A percentile compares a stretch with the other conserved stretches of the same genome.
phyloP scores from a whole-genome alignment of 2,329 filamentous ascomycete genomes.

The Penicillium janthinellum region DNA sequence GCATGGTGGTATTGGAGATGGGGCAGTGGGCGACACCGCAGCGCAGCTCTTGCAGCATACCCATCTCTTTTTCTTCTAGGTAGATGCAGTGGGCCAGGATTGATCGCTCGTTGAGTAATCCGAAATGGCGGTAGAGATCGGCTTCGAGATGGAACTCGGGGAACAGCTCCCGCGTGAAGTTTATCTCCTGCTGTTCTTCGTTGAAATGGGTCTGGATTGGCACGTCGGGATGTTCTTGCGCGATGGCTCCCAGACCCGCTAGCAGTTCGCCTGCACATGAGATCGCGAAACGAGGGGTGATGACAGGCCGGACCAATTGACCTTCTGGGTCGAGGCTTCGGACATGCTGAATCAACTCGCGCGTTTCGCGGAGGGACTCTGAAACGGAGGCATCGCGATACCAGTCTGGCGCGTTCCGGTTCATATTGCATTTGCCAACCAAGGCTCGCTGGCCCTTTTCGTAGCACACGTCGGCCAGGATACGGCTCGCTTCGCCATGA shows the following conservation, averaged over 20 bases:
- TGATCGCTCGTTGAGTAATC: constrained; percentile 56
- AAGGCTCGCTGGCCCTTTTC: constrained; percentile 38
- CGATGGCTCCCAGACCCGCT: constrained; percentile 57
- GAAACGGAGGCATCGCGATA: constrained; percentile 52
- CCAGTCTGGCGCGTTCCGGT: constrained; percentile 51
- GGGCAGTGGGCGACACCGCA: constrained; percentile 68
- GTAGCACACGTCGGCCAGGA: constrained; percentile 38
- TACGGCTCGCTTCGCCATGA: constrained; percentile 33
- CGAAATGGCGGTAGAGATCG: constrained; percentile 60
- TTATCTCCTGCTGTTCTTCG: constrained; percentile 63
- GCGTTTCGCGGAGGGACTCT: constrained; percentile 55
- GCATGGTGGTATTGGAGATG: constrained; percentile 62
- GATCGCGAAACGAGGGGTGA: constrained; percentile 65
- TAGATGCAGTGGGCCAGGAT: constrained; percentile 70
- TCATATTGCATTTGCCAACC: constrained; percentile 43
- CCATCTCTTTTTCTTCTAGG: constrained; percentile 60
- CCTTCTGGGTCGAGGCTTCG: constrained; percentile 48
- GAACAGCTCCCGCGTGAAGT: constrained; percentile 58
- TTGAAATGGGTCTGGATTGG: constrained; percentile 70
- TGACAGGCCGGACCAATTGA: constrained; percentile 51
- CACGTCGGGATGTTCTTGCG: constrained; percentile 50
- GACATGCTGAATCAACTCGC: constrained; percentile 54
- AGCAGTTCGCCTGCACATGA: constrained; percentile 60
- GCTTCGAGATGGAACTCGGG: constrained; percentile 59
- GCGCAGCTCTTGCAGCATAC: constrained; percentile 47